phyloP scores from a whole-genome alignment of 2,329 filamentous ascomycete species.

The Pezicula neosporulosa region DNA sequence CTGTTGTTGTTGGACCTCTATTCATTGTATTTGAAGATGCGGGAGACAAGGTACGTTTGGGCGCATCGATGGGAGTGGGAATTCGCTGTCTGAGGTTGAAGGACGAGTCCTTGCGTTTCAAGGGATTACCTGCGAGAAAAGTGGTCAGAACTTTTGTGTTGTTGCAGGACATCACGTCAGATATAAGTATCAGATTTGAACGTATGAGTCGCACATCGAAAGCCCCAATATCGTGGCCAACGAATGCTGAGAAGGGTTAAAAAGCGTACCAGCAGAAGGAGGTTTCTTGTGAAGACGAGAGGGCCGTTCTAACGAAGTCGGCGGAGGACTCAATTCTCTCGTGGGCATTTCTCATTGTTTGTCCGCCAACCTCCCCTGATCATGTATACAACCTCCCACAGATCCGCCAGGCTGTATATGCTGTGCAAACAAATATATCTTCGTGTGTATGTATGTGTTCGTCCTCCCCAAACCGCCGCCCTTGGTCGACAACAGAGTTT shows the following conservation, averaged over 20 bases:
- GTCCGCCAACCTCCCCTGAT: too few species aligned
- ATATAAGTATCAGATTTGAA: neutral
- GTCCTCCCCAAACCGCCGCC: too few species aligned
- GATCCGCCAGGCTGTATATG: too few species aligned
- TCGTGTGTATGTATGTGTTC: too few species aligned
- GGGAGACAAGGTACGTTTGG: constrained; percentile 20
- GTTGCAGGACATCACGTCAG: too few species aligned
- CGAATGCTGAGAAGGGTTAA: neutral
- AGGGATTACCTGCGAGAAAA: neutral
- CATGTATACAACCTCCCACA: too few species aligned
- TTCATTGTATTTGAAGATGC: constrained; percentile 26
- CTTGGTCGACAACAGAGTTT: too few species aligned
- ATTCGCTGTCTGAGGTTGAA: neutral
- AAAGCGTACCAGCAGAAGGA: neutral
- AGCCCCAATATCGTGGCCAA: too few species aligned
- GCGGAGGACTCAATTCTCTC: neutral
- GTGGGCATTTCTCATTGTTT: neutral
- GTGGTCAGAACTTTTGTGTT: neutral
- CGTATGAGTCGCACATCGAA: neutral
- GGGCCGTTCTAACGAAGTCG: neutral
- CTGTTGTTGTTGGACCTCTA: constrained; percentile 2
- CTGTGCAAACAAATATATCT: too few species aligned
- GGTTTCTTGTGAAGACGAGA: neutral
- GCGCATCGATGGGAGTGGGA: constrained; percentile 11
- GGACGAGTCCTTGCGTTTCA: neutral